Base-by-base conservation (phyloP, 2,329 filamentous ascomycete species). In the Scortechinia acanthostroma region DNA sequence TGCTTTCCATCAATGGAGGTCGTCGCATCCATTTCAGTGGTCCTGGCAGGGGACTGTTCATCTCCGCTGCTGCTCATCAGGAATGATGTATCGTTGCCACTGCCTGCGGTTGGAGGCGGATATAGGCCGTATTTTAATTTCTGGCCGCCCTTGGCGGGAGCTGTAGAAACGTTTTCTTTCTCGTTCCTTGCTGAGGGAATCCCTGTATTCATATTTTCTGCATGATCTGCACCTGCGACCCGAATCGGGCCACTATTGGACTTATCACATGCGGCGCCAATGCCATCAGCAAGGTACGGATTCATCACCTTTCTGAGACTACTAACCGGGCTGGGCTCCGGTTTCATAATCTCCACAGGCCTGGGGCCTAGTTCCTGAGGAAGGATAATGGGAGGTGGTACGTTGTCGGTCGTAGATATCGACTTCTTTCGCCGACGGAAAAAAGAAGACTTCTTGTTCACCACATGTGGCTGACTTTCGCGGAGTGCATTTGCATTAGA, bases 401-500 rank as follows among this genome's bases (percentile, higher is more conserved):
- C 35, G 17, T 19, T 64, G 60, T 44, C 58, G 59, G 49, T 80
- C 77, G n/a, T n/a, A 4, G 72, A 69, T 22, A 78, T 60, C 2
- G 80, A 84, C 65, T 80, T 83, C 69, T 85, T 86, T 49, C 80
- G 70, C 49, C 81, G 69, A 47, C 81, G 70, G 65, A 85, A 85
- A 63, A 86, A 85, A 14, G 80, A 80, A 23, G 77, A 73, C 58
- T 84, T 83, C 61, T 83, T 84, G 50, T 73, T 74, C 22, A 83
- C 63, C 4, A 52, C 49, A 44, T 50, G 43, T n/a, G n/a, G n/a
- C 22, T 52, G 53, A 37, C 51, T 49, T 42, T 52, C 10, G 10
- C 35, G 10, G 10, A 13, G 10, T 14, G 47, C 47, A 43, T 46
- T 35, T 45, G 49, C 42, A 14, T 45, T 45, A 14, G 47, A 35